Evolutionary conservation across 495 filamentous ascomycete species (phyloP).

Genomic region (Aspergillus incahuasiensis): DNA sequence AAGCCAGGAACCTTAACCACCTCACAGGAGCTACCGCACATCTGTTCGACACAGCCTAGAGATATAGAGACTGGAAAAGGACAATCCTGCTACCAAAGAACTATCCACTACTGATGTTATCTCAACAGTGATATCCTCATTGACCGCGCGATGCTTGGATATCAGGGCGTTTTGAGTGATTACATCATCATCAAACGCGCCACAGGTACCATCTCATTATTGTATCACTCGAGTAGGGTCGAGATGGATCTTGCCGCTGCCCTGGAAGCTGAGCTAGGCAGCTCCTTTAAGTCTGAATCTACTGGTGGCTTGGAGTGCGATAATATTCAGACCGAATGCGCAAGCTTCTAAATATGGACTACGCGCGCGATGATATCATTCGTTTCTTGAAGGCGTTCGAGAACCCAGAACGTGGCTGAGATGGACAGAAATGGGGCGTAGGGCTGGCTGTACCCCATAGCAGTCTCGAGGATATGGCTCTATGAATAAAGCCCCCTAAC

Average conservation of each 20-base stretch:
- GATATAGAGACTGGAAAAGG: too few species aligned
- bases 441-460: not conserved
- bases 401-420: not conserved
- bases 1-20: not conserved
- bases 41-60: too few species aligned
- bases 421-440: slow-evolving; percentile 3
- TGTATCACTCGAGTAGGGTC: not conserved
- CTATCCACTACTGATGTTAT: too few species aligned
- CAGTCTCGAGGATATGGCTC: not conserved
- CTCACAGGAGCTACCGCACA: too few species aligned
- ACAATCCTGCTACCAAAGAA: too few species aligned
- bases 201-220: not conserved
- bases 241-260: not conserved
- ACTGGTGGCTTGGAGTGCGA: not conserved
- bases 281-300: not conserved
- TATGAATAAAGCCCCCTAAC: not conserved
- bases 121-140: too few species aligned
- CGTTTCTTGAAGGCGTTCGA: not conserved
- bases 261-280: not conserved
- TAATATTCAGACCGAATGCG: not conserved
- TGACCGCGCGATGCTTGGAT: too few species aligned
- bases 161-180: not conserved
- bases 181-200: not conserved
- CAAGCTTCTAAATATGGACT: not conserved
- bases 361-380: not conserved